These are phyloP conservation scores for Euphrasia confusa DNA, from an alignment of 257 asterid genomes.

Conservation along the genomic window DNA sequence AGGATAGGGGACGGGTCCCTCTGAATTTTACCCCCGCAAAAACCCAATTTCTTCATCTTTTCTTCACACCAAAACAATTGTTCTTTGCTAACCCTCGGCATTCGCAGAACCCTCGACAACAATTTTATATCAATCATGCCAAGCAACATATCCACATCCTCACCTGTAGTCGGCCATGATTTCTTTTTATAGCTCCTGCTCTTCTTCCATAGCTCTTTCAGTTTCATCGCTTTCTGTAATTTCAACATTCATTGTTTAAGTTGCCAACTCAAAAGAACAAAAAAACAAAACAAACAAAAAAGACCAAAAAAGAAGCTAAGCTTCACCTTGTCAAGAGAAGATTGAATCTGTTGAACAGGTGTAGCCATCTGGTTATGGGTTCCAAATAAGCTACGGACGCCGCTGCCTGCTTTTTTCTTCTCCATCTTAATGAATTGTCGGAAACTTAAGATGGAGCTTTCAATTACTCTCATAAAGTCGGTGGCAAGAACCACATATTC, in stretches of 20 bases:
- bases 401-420: conserved; percentile 58
- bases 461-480: conserved; percentile 60
- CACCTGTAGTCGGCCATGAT: not conserved
- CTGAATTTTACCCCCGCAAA: conserved; percentile 56
- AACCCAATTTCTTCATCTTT: conserved; percentile 66
- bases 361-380: conserved; percentile 60
- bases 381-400: conserved; percentile 45
- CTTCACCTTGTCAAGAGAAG: conserved; percentile 69
- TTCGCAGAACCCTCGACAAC: conserved; percentile 53
- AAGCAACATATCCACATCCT: conserved; percentile 51
- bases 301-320: not conserved
- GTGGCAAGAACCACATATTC: conserved; percentile 45
- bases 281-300: not conserved
- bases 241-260: not conserved
- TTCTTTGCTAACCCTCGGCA: conserved; percentile 57
- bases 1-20: conserved; percentile 79
- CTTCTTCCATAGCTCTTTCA: conserved; percentile 75
- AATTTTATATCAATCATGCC: conserved; percentile 67
- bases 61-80: conserved; percentile 86
- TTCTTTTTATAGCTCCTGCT: conserved; percentile 60
- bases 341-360: conserved; percentile 73
- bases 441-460: conserved; percentile 68
- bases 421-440: conserved; percentile 69
- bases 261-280: not conserved
- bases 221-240: conserved; percentile 65